Base-by-base conservation (phyloP, 352 stramenopile genomes). In the Phytopythium helicoides region DNA sequence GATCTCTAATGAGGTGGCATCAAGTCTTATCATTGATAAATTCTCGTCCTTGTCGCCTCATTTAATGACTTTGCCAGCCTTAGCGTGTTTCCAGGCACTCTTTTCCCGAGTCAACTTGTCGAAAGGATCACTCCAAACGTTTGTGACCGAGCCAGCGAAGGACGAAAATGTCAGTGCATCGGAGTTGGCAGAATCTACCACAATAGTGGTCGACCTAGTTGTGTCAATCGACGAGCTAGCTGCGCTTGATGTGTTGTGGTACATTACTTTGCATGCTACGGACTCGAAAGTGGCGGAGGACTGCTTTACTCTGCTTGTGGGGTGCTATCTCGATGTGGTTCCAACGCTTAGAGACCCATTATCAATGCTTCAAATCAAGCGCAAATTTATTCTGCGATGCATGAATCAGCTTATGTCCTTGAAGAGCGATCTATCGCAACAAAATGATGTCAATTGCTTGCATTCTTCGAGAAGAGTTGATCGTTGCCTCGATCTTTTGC, bases 61-160 rank as follows among this genome's bases (percentile, higher is more conserved):
- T 16, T 48, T 56, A 0, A 82, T 87, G 46, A 77, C 71, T 0
- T 46, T 76, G 5, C 74, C 78, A 0, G 66, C 70, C 0, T 39
- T 89, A 1, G 80, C 61, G 48, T 91, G 82, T 45, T 89, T 93
- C 47, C 78, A 93, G 31, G 64, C 68, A 8, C 58, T 93, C 10
- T 93, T 93, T 42, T 67, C 66, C 2, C 58, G 62, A 2, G 54
- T 91, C n/a, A 93, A 93, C 26, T 7, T 77, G 15, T 23, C 51
- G 9, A 59, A 52, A 4, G 71, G 73, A 22, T 68, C 65, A 0
- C 47, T 90, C 0, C 60, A 81, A 31, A 64, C 58, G 2, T 81
- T 66, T 25, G 35, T 45, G 3, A 8, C 58, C 10, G 38, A 47
- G n/a, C 16, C 45, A 12, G 1, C 33, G n/a, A 18, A 34, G 23